Evolutionary conservation across 768 basidiomycete genomes (phyloP), one percentile per base, ranked within the genome.

Genomic region (Termitomyces titanicus): DNA sequence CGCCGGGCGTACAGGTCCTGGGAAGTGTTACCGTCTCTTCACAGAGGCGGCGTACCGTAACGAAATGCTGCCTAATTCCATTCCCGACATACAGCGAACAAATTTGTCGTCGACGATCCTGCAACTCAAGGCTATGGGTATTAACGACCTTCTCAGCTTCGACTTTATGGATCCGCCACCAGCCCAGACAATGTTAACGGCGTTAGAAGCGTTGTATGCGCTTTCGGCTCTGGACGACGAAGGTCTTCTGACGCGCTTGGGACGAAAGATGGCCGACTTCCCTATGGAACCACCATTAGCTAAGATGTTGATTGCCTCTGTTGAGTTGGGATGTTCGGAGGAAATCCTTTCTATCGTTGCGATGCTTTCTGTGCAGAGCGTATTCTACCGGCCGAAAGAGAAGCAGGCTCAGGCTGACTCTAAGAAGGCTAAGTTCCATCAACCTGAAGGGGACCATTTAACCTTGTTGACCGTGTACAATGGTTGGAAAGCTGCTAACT

Each of bases 131-230:
- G 97, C 97, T 3, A 98, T 99, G 97, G 97, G 96, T 34, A 85
- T 98, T 75, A 98, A 98, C 64, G 97, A 99, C 67, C 74, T 98
- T 3, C 84, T 98, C 54, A 93, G 92, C 72, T 98, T 98, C 72
- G 96, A 97, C 70, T 99, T 98, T 68, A 98, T 99, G 97, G 97
- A 98, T 70, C 94, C 96, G 2, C 97, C 97, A 24, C 97, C 95
- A 0, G 90, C 94, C 4, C 93, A 88, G 65, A 98, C 96, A 10
- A 92, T 98, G 89, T 79, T 99, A 61, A 96, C 97, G 1, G 97
- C 97, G 1, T 74, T 99, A 43, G 95, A 98, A 68, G 85, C 92
- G 44, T 74, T 99, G 1, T 98, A 96, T 71, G 97, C 95, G 3
- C 78, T 98, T 13, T 97, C 94, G 1, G 97, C 97, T 3, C 77